A percentile compares a stretch with the other conserved stretches of the same genome.
phyloP scores from a whole-genome alignment of 2,329 filamentous ascomycete species.

The Alternaria hordeiaustralica region DNA sequence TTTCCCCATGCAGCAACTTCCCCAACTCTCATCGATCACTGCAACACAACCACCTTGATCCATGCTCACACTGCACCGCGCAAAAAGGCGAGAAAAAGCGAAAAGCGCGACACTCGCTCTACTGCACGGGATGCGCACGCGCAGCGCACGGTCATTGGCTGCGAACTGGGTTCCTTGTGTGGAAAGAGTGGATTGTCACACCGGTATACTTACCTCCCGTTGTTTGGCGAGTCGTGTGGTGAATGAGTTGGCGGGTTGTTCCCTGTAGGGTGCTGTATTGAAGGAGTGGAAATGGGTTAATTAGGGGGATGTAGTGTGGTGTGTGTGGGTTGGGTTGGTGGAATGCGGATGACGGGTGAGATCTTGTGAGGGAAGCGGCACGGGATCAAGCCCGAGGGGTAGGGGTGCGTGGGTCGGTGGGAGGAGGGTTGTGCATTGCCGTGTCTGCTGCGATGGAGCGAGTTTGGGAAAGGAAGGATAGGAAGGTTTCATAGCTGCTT shows the following conservation, averaged over 20 bases:
- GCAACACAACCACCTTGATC: slow-evolving; percentile 1
- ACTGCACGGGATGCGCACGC: slow-evolving; percentile 7
- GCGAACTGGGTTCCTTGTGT: background rate
- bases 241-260: slow-evolving; percentile 1
- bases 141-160: slow-evolving; percentile 12
- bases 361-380: background rate
- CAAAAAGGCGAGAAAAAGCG: background rate
- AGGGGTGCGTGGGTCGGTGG: background rate
- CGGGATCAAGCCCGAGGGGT: background rate
- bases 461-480: background rate
- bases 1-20: background rate
- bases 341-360: background rate
- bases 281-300: background rate
- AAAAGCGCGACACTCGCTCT: background rate
- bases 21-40: background rate
- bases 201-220: background rate
- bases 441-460: background rate
- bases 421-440: background rate
- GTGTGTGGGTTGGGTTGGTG: background rate
- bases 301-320: background rate
- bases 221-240: slow-evolving; percentile 2
- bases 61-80: background rate
- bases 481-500: background rate
- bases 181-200: slow-evolving; percentile 7
- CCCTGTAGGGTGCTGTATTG: slow-evolving; percentile 5